These are phyloP conservation scores for Sporothrix mexicana DNA, from an alignment of 2,329 filamentous ascomycete species.

Conservation along the genomic window DNA sequence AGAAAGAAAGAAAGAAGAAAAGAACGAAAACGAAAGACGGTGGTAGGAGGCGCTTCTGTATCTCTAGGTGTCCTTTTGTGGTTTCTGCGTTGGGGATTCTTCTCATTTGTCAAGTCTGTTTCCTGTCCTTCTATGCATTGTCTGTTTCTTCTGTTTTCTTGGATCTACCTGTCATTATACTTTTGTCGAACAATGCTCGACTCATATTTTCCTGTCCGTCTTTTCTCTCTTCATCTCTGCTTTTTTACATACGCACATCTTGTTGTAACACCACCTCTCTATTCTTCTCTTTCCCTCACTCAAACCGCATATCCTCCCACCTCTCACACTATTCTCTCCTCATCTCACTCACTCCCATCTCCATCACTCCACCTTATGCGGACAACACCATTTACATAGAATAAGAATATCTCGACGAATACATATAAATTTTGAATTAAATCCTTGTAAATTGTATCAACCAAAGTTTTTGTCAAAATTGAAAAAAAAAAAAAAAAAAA, in stretches of 20 bases:
- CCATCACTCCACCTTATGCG: not conserved
- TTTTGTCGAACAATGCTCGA: constrained; percentile 13
- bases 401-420: not conserved
- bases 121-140: not conserved
- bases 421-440: not conserved
- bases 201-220: not conserved
- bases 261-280: constrained; percentile 25
- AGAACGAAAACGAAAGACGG: not conserved
- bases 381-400: constrained; percentile 18
- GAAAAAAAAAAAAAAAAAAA: too few species aligned
- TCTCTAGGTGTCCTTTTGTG: not conserved
- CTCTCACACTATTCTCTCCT: not conserved
- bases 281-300: not conserved
- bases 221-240: not conserved
- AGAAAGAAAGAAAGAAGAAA: not conserved
- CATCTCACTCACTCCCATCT: not conserved
- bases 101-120: not conserved
- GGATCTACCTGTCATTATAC: not conserved
- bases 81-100: not conserved
- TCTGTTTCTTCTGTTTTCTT: not conserved
- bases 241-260: not conserved
- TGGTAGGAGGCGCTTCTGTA: not conserved
- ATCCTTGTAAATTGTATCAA: not conserved
- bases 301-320: not conserved
- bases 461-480: not conserved